Base-by-base conservation (phyloP, 129 eudicot genomes). In the Logfia minima region DNA sequence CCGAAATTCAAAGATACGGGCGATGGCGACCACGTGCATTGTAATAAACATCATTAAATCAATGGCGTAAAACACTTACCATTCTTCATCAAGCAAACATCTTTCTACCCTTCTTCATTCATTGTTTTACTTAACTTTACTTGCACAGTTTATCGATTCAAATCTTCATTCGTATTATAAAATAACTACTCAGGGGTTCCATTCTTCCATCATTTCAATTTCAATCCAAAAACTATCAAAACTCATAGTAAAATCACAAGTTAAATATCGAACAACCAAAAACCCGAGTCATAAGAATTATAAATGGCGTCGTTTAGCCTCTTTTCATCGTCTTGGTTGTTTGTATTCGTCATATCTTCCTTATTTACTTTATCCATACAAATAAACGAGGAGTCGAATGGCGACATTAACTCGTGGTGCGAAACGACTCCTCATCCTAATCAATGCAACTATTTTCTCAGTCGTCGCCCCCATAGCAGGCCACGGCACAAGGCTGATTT, bases 371-470 rank as follows among this genome's bases (percentile, higher is more conserved):
- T 59, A 37, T 75, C 58, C 0, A 17, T 22, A 29, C 74, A 81
- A 68, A 32, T 51, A 2, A 62, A 59, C 9, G 82, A 84, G 55
- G 77, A 75, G n/a, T 31, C 71, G 0, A 8, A 23, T 51, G 79
- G 23, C 0, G 85, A 83, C 75, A 80, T 88, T 39, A 68, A 71
- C 60, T 64, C 73, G 58, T 93, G 97, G 95, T 88, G 98, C 32
- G 78, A 79, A 55, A 78, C 86, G 21, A 93, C 98, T 18, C 98
- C 98, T 34, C 90, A 93, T 70, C 98, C 96, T 0, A 84, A 79
- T 71, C 88, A 85, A 34, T 90, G 98, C 48, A 90, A 78, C 29
- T 83, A 87, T 78, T 85, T 85, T 75, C 72, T 87, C 67, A 56
- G 86, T 70, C 73, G 75, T 13, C 48, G 72, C 29, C n/a, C n/a